These are phyloP conservation scores for Alternaria incomplexa DNA, from an alignment of 2,329 filamentous ascomycete genomes.

Conservation along the genomic window DNA sequence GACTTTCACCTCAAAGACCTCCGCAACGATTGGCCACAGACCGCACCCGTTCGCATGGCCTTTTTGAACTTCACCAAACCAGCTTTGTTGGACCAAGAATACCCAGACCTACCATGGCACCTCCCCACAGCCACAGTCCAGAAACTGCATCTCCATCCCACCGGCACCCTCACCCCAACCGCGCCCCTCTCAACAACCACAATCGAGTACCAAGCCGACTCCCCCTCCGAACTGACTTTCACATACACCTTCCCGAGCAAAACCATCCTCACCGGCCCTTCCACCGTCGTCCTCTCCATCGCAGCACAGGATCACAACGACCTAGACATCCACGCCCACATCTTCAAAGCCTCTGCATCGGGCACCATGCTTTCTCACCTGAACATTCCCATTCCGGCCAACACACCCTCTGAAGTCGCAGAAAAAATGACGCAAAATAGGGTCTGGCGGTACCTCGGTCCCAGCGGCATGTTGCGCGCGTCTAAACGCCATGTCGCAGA, in stretches of 20 bases:
- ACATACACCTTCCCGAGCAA: neutral
- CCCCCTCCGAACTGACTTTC: neutral
- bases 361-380: conserved; percentile 50
- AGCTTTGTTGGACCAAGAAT: neutral
- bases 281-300: conserved; percentile 47
- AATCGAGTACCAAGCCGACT: neutral
- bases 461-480: conserved; percentile 17
- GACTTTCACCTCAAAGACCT: conserved; percentile 53
- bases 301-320: conserved; percentile 51
- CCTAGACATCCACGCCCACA: conserved; percentile 34
- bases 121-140: neutral
- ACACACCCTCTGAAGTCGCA: neutral
- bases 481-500: neutral
- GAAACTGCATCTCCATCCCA: neutral
- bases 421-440: conserved; percentile 3
- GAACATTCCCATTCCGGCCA: conserved; percentile 47
- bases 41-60: conserved; percentile 52
- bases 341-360: conserved; percentile 25
- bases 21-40: conserved; percentile 56
- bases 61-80: conserved; percentile 17
- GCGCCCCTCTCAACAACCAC: neutral
- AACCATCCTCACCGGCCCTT: neutral
- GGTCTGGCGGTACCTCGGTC: conserved; percentile 7
- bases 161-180: neutral
- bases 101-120: neutral